Evolutionary conservation across 2,329 filamentous ascomycete species (phyloP), one percentile per base, ranked within the genome.

Genomic region (Furcasterigmium sp.): DNA sequence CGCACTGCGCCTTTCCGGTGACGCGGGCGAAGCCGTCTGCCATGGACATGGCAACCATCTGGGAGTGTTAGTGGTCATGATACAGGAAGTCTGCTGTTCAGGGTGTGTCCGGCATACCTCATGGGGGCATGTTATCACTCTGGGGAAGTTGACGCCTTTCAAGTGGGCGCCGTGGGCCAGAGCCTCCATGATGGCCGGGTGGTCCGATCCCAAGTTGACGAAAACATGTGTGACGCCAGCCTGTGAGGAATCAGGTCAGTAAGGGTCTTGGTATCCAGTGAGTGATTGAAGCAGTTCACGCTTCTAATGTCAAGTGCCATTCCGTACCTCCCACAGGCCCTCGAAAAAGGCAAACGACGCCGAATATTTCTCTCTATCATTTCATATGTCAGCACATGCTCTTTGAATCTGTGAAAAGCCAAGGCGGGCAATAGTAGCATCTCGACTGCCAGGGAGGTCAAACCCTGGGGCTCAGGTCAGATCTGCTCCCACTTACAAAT

Each of bases 341-440:
- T 91, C 87, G 51, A 91, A 90, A 63, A 91, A 90, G 61, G 86
- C 87, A 55, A 83, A 87, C 0, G 85, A 88, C 11, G 87, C 80
- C 8, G 87, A 91, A 59, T 91, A 85, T 68, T 73, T 73, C 17
- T 62, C 61, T 20, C 21, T 20, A n/a, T 6, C 10, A 15, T 7
- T 26, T 7, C 23, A 26, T 7, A 11, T 11, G 23, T 26, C 11
- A 26, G 23, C 23, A 26, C 7, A 11, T 26, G 7, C 23, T 7
- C 7, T 26, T 11, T 26, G 7, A 26, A n/a, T n/a, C n/a, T n/a
- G n/a, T n/a, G n/a, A n/a, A n/a, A n/a, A n/a, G n/a, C n/a, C n/a
- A n/a, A n/a, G n/a, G n/a, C n/a, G n/a, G n/a, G n/a, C n/a, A n/a
- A n/a, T n/a, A n/a, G n/a, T n/a, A n/a, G n/a, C n/a, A n/a, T n/a